Conservation (phyloP, 805 yeast species). For the Kregervanrija fluxuum region DNA sequence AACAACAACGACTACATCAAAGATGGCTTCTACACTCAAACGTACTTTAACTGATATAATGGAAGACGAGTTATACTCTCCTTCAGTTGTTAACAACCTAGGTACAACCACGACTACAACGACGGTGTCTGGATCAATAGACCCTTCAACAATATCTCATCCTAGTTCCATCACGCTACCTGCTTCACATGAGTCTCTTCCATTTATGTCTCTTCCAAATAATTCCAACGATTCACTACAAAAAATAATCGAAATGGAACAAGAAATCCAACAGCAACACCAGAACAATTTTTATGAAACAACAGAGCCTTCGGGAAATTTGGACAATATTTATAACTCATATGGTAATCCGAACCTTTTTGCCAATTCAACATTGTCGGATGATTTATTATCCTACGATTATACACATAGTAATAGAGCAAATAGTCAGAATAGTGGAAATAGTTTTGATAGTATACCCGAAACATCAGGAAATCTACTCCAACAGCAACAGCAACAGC, state of each 20-base stretch:
- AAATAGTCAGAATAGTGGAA: neutral
- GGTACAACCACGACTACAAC: conserved; percentile 8
- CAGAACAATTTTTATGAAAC: neutral
- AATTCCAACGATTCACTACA: conserved; percentile 22
- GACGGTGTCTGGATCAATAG: conserved; percentile 1
- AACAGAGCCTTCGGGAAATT: conserved; percentile 4
- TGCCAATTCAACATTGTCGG: conserved; percentile 20
- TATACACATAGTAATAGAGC: neutral
- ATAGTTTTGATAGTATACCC: neutral
- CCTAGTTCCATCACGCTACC: neutral
- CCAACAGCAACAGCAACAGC: neutral
- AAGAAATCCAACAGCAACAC: conserved; percentile 5
- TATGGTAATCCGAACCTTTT: conserved; percentile 24
- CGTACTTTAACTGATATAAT: conserved; percentile 27
- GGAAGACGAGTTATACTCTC: conserved; percentile 25
- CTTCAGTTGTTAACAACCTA: conserved; percentile 6
- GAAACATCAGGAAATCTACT: neutral
- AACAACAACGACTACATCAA: conserved; percentile 1
- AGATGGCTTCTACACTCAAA: conserved; percentile 24
- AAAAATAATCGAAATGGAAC: conserved; percentile 2
- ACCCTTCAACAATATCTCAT: neutral
- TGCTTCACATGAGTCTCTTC: conserved; percentile 13
- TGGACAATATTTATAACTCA: conserved; percentile 20
- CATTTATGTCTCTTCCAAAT: conserved; percentile 18
- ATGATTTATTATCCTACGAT: conserved; percentile 16